Percentiles rank a stretch among this genome's conserved stretches.
These are phyloP conservation scores for Onygenales sp. DNA, from an alignment of 2,329 filamentous ascomycete genomes.

Conservation along the genomic window DNA sequence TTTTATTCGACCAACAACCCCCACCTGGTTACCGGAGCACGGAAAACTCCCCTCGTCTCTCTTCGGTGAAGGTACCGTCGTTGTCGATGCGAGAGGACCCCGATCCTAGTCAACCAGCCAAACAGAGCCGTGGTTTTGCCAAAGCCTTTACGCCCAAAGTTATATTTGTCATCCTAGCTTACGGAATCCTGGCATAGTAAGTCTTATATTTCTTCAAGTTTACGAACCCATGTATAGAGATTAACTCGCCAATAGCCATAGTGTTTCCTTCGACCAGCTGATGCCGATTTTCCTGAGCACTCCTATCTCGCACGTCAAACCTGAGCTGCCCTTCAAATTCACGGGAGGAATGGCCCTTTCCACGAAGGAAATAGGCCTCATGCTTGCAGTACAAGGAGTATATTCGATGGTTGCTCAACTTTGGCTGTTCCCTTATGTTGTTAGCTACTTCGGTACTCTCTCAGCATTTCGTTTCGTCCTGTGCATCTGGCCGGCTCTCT, in stretches of 20 bases:
- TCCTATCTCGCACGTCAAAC: constrained; percentile 39
- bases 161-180: constrained; percentile 76
- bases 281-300: constrained; percentile 87
- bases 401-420: constrained; percentile 85
- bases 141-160: constrained; percentile 77
- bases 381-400: constrained; percentile 78
- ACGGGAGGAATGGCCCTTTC: constrained; percentile 75
- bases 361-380: constrained; percentile 74
- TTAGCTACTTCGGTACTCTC: constrained; percentile 65
- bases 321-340: constrained; percentile 74
- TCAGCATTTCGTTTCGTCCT: constrained; percentile 74
- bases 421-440: constrained; percentile 71
- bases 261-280: constrained; percentile 90
- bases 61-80: constrained; percentile 19
- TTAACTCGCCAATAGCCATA: constrained; percentile 55
- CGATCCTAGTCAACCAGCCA: constrained; percentile 24
- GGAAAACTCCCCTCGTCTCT: constrained; percentile 42
- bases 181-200: constrained; percentile 91
- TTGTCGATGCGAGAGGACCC: background rate
- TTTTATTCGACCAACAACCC: constrained; percentile 49
- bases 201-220: constrained; percentile 37
- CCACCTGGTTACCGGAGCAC: constrained; percentile 60
- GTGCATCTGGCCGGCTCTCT: constrained; percentile 75
- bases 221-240: constrained; percentile 45
- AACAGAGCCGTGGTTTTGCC: constrained; percentile 32